Percentiles rank a stretch among this genome's conserved stretches.
phyloP scores from a whole-genome alignment of 768 basidiomycete species.

The Amanita molliuscula region DNA sequence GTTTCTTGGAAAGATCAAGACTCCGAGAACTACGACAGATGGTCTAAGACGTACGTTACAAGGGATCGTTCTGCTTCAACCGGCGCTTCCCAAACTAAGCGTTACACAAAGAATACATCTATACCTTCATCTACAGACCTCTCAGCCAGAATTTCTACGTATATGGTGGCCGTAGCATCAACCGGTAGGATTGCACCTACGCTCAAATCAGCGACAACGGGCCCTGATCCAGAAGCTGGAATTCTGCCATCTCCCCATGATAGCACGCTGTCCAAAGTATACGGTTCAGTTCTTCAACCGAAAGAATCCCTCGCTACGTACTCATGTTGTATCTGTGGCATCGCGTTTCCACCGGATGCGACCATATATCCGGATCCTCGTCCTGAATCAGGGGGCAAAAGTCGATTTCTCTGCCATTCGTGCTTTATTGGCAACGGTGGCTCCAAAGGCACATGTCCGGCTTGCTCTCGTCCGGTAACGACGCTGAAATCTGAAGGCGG shows the following conservation, averaged over 20 bases:
- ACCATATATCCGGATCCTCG: constrained; percentile 77
- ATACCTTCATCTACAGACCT: constrained; percentile 23
- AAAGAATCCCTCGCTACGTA: constrained; percentile 63
- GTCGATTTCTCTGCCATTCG: constrained; percentile 59
- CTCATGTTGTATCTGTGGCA: constrained; percentile 55
- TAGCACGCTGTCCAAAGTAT: constrained; percentile 68
- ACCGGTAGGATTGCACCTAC: constrained; percentile 44
- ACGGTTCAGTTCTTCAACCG: constrained; percentile 76
- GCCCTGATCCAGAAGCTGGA: constrained; percentile 44
- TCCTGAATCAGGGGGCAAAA: constrained; percentile 16
- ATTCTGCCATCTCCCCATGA: constrained; percentile 48
- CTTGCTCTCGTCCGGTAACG: constrained; percentile 62
- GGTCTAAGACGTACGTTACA: constrained; percentile 73
- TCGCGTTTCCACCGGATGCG: constrained; percentile 66
- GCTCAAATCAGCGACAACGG: constrained; percentile 39
- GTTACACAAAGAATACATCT: constrained; percentile 35
- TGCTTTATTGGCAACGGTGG: constrained; percentile 70
- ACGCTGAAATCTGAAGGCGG: constrained; percentile 69
- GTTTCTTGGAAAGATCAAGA: constrained; percentile 47
- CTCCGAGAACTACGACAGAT: constrained; percentile 48
- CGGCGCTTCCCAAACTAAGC: constrained; percentile 25
- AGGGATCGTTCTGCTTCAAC: constrained; percentile 24
- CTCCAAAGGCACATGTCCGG: constrained; percentile 62
- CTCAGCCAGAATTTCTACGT: constrained; percentile 40
- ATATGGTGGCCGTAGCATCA: constrained; percentile 41